Evolutionary conservation across 768 basidiomycete genomes (phyloP).

Genomic region (Lentinula aciculospora): DNA sequence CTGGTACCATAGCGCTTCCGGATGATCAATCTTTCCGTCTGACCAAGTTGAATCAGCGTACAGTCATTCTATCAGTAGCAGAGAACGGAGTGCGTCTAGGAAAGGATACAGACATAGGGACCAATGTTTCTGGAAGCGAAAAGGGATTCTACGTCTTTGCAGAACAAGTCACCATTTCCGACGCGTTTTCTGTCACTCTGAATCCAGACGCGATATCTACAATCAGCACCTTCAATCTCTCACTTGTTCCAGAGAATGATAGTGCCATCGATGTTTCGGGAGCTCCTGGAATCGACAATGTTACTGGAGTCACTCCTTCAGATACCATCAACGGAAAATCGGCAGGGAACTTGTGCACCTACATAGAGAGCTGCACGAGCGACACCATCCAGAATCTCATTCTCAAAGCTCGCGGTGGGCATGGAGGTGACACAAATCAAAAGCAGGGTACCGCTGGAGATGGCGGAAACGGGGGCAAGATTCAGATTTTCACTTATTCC

Average conservation of each 20-base stretch:
- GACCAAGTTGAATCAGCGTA: background rate
- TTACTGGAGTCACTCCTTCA: background rate
- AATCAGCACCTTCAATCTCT: background rate
- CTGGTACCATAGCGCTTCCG: too few species aligned
- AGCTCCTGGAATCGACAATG: background rate
- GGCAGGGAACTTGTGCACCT: background rate
- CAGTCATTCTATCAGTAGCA: background rate
- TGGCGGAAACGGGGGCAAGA: background rate
- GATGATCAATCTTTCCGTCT: background rate
- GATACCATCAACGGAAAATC: background rate
- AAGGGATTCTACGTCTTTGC: constrained; percentile 1
- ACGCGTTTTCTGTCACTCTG: background rate
- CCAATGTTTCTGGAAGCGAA: background rate
- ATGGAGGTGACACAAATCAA: background rate
- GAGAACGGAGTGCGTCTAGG: background rate
- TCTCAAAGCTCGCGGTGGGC: background rate
- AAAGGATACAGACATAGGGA: background rate
- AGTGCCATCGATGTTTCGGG: background rate
- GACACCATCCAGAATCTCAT: background rate
- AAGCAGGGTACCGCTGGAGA: background rate
- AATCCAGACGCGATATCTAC: background rate
- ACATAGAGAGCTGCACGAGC: background rate
- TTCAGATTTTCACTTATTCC: background rate
- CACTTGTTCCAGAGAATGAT: background rate
- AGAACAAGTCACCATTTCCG: background rate